These are phyloP conservation scores for Gyrodon lividus DNA, from an alignment of 768 basidiomycete species.

Conservation along the genomic window DNA sequence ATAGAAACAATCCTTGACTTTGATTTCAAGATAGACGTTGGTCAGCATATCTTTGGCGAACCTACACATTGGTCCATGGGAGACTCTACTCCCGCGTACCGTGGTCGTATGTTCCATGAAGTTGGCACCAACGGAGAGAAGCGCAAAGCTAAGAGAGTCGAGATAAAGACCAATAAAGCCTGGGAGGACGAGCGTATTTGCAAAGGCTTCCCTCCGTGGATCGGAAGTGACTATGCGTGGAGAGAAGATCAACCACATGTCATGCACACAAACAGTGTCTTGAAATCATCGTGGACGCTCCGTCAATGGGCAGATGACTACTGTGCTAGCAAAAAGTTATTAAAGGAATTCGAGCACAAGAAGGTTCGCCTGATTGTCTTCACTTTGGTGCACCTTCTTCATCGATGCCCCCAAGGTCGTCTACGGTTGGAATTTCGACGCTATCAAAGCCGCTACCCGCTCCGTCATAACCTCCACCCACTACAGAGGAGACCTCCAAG, in stretches of 20 bases:
- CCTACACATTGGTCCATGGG: constrained; percentile 58
- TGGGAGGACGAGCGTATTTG: constrained; percentile 45
- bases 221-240: constrained; percentile 33
- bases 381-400: not conserved
- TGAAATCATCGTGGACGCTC: constrained; percentile 60
- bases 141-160: constrained; percentile 41
- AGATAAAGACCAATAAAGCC: constrained; percentile 42
- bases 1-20: constrained; percentile 65
- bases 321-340: constrained; percentile 61
- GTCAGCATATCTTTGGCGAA: constrained; percentile 38
- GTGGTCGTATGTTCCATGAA: constrained; percentile 62
- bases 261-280: constrained; percentile 22
- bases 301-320: constrained; percentile 84
- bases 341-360: constrained; percentile 78
- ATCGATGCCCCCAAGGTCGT: constrained; percentile 44
- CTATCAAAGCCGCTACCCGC: constrained; percentile 38
- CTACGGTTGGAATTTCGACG: constrained; percentile 56
- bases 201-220: constrained; percentile 56
- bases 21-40: constrained; percentile 61
- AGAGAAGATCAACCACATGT: constrained; percentile 29
- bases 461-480: constrained; percentile 39
- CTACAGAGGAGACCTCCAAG: constrained; percentile 37
- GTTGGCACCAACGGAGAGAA: constrained; percentile 40
- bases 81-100: constrained; percentile 62
- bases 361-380: constrained; percentile 44